Conservation (phyloP, 208 protist genomes). For the Wallacemonas sp. region DNA sequence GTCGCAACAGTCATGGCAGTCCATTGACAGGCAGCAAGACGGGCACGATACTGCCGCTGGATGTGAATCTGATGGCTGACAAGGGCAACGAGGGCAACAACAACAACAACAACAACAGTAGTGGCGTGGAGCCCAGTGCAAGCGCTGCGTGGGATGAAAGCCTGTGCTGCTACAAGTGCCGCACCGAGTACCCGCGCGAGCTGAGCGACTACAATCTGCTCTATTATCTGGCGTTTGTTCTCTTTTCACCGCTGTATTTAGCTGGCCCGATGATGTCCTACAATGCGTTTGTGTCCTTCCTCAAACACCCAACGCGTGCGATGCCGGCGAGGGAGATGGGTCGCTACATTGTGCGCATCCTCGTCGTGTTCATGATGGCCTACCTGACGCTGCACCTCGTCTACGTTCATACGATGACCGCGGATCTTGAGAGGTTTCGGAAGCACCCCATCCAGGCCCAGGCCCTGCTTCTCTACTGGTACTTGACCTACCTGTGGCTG, state of each 20-base stretch:
- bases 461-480: slow-evolving; percentile 10
- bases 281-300: slow-evolving; percentile 87
- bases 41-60: no score
- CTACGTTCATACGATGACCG: slow-evolving; percentile 12
- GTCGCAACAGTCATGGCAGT: neutral
- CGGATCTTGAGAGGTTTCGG: slow-evolving; percentile 1
- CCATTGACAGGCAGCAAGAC: neutral
- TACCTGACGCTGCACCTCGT: slow-evolving; percentile 31
- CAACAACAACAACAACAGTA: slow-evolving; percentile 13
- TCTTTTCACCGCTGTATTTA: slow-evolving; percentile 91
- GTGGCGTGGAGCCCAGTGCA: no score
- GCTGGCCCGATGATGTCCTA: slow-evolving; percentile 90
- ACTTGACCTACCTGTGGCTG: slow-evolving; percentile 63
- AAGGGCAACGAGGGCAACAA: neutral
- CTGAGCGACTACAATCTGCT: slow-evolving; percentile 69
- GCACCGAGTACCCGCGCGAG: slow-evolving; percentile 51
- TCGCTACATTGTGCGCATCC: slow-evolving; percentile 32
- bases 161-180: slow-evolving; percentile 58
- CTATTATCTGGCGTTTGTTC: slow-evolving; percentile 84
- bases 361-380: slow-evolving; percentile 6
- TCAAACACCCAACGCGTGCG: slow-evolving; percentile 37
- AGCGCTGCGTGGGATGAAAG: slow-evolving; percentile 16
- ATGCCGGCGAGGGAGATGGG: slow-evolving; percentile 27
- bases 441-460: slow-evolving; percentile 15
- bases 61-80: neutral